phyloP scores from a whole-genome alignment of 2,329 filamentous ascomycete genomes.

The Arthrobotrys conoides region DNA sequence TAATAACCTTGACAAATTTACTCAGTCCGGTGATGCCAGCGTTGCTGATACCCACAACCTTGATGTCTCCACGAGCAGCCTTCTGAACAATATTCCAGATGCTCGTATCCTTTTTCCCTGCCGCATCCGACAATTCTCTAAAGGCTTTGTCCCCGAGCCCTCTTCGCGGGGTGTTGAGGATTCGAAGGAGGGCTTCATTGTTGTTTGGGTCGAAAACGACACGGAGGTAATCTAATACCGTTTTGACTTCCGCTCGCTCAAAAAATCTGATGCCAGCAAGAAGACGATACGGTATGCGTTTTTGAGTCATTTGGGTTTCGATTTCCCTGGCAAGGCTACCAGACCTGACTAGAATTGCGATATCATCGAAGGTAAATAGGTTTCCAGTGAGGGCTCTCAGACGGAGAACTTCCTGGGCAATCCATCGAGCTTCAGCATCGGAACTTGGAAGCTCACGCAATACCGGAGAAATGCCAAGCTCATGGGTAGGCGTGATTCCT shows the following conservation, averaged over 20 bases:
- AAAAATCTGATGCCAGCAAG: conserved; percentile 92
- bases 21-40: conserved; percentile 73
- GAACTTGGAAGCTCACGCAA: conserved; percentile 80
- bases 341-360: conserved; percentile 89
- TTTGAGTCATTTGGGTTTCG: conserved; percentile 83
- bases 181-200: conserved; percentile 84
- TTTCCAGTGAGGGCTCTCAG: conserved; percentile 78
- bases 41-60: conserved; percentile 71
- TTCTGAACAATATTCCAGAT: conserved; percentile 80
- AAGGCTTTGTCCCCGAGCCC: conserved; percentile 85
- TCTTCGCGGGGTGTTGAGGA: conserved; percentile 86
- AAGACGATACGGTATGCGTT: conserved; percentile 90
- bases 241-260: conserved; percentile 88
- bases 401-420: conserved; percentile 85
- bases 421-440: conserved; percentile 85
- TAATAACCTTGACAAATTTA: conserved; percentile 74
- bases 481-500: conserved; percentile 82
- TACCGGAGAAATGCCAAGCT: conserved; percentile 83
- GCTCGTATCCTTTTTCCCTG: conserved; percentile 77
- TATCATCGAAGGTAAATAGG: conserved; percentile 81
- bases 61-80: conserved; percentile 71
- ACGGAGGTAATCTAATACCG: conserved; percentile 87
- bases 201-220: conserved; percentile 87
- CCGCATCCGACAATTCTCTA: conserved; percentile 81
- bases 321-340: conserved; percentile 86